Evolutionary conservation across 2,329 filamentous ascomycete genomes (phyloP).

Genomic region (Venturia asperata): DNA sequence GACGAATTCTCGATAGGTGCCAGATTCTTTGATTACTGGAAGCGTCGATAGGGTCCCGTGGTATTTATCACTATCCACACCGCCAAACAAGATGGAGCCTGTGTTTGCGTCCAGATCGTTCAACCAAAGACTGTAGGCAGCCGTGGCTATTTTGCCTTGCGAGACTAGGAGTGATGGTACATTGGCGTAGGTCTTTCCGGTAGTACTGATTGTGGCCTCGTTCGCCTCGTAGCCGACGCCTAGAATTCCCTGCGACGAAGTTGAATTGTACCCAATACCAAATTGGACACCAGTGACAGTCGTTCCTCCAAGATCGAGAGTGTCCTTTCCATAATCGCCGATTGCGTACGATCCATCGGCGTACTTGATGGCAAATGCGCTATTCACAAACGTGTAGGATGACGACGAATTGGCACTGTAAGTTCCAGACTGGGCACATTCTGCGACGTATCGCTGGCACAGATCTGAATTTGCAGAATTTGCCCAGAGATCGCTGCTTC

Average conservation of each 20-base stretch:
- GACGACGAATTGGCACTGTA: constrained; percentile 67
- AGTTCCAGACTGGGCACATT: constrained; percentile 56
- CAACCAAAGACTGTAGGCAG: constrained; percentile 57
- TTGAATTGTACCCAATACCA: constrained; percentile 61
- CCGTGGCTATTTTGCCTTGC: constrained; percentile 54
- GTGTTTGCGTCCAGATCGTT: constrained; percentile 54
- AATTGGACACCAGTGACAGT: constrained; percentile 57
- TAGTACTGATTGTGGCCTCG: constrained; percentile 63
- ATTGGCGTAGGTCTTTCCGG: constrained; percentile 47
- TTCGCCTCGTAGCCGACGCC: constrained; percentile 77
- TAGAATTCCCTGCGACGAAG: constrained; percentile 61
- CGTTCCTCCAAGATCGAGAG: constrained; percentile 51
- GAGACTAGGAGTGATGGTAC: constrained; percentile 58
- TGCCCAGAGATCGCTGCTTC: constrained; percentile 57
- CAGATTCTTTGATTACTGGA: constrained; percentile 45
- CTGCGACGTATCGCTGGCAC: constrained; percentile 45
- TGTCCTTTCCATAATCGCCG: constrained; percentile 77
- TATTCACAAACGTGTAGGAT: constrained; percentile 65
- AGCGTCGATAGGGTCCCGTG: constrained; percentile 55
- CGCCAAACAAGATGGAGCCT: constrained; percentile 70
- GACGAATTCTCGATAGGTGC: constrained; percentile 47
- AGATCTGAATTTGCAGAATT: constrained; percentile 57
- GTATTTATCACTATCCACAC: constrained; percentile 72
- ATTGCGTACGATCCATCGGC: constrained; percentile 69
- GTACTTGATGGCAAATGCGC: constrained; percentile 80